Conservation (phyloP, 805 yeast species). For the Ogataea pilisensis region DNA sequence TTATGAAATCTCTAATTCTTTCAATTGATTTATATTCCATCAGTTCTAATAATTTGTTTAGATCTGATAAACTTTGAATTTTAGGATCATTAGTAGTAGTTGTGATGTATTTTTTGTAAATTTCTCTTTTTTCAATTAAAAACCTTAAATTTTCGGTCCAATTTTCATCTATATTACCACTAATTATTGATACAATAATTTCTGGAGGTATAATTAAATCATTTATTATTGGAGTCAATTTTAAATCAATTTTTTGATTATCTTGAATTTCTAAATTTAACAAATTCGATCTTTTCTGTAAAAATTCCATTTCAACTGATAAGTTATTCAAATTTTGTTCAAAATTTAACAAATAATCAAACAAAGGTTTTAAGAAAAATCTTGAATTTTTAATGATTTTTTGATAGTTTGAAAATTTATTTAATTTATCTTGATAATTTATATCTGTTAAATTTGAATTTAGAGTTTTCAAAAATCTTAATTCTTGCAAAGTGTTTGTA, state of each 20-base stretch:
- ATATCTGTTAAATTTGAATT: conserved; percentile 10
- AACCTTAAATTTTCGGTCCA: conserved; percentile 70
- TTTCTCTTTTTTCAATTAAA: conserved; percentile 52
- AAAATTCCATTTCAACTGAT: conserved; percentile 56
- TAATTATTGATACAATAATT: conserved; percentile 52
- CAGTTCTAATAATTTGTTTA: conserved; percentile 38
- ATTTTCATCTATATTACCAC: conserved; percentile 49
- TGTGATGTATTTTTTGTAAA: conserved; percentile 41
- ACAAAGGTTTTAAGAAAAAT: conserved; percentile 44
- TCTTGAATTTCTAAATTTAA: conserved; percentile 44
- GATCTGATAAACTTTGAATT: conserved; percentile 18
- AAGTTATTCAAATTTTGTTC: conserved; percentile 52
- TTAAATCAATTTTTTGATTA: conserved; percentile 44
- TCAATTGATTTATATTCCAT: conserved; percentile 65
- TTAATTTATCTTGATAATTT: conserved; percentile 19
- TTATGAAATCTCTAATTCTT: conserved; percentile 66
- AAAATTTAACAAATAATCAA: conserved; percentile 49
- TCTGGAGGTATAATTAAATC: conserved; percentile 76
- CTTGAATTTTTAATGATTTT: conserved; percentile 29
- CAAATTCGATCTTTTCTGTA: conserved; percentile 49
- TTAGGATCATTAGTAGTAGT: conserved; percentile 11
- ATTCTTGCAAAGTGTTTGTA: conserved; percentile 20
- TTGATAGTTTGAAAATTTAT: conserved; percentile 21
- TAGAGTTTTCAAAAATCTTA: conserved; percentile 18
- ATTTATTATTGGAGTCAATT: conserved; percentile 69